Conservation (phyloP, 805 yeast genomes). For the Candida morakotiae region DNA sequence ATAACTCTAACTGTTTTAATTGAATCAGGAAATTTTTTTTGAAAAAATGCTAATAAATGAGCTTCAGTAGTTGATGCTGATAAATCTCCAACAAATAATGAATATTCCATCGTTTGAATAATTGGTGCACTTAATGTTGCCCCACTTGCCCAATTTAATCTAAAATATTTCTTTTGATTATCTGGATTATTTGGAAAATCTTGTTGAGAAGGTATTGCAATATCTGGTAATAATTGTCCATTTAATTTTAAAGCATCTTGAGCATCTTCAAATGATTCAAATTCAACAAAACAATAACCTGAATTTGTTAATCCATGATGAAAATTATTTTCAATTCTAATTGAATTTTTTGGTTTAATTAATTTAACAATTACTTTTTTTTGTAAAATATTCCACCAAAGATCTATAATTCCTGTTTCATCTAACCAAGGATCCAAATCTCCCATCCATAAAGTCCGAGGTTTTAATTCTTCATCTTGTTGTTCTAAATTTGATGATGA, state of each 20-base stretch:
- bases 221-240: constrained; percentile 61
- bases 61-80: constrained; percentile 79
- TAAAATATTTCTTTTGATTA: constrained; percentile 55
- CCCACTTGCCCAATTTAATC: constrained; percentile 82
- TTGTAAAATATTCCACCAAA: constrained; percentile 57
- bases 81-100: constrained; percentile 79
- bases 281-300: constrained; percentile 80
- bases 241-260: constrained; percentile 63
- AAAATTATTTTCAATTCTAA: constrained; percentile 19
- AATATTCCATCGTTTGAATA: constrained; percentile 70
- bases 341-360: constrained; percentile 45
- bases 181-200: constrained; percentile 38
- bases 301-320: constrained; percentile 29
- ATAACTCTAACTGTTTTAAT: constrained; percentile 79
- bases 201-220: constrained; percentile 42
- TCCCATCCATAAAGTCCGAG: constrained; percentile 86
- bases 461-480: constrained; percentile 33
- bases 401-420: constrained; percentile 48
- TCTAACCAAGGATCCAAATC: constrained; percentile 79
- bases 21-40: constrained; percentile 54
- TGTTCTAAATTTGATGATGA: constrained; percentile 37
- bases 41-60: constrained; percentile 68
- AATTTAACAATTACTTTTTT: constrained; percentile 62
- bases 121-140: constrained; percentile 69
- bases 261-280: constrained; percentile 64